These are phyloP conservation scores for Botryobasidium botryosum DNA, from an alignment of 768 basidiomycete genomes.

Conservation along the genomic window DNA sequence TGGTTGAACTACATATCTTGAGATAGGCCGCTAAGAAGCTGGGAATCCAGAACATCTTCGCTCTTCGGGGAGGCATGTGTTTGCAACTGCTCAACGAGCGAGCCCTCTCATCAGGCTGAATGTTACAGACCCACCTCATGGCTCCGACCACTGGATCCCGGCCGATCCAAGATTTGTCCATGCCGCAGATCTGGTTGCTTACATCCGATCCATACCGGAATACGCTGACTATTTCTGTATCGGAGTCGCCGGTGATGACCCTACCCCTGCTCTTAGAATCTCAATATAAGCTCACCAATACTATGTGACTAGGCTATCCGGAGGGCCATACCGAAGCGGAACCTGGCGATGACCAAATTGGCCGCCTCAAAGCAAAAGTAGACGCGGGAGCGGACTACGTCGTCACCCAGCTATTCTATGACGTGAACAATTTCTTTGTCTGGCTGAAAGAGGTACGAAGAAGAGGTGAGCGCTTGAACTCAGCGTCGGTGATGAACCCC, in stretches of 20 bases:
- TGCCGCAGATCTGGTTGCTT: conserved; percentile 78
- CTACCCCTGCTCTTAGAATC: neutral
- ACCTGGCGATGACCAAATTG: conserved; percentile 40
- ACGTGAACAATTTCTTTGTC: conserved; percentile 64
- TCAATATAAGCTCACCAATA: neutral
- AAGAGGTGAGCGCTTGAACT: conserved; percentile 34
- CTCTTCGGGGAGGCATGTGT: conserved; percentile 72
- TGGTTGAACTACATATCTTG: conserved; percentile 5
- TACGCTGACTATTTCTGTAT: conserved; percentile 79
- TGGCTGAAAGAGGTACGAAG: conserved; percentile 63
- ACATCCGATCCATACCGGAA: conserved; percentile 63
- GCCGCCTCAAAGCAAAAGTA: conserved; percentile 67
- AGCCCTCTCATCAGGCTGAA: neutral
- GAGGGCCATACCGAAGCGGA: conserved; percentile 63
- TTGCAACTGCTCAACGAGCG: neutral
- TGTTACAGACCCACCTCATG: conserved; percentile 68
- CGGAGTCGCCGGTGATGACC: conserved; percentile 67
- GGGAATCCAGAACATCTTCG: conserved; percentile 80
- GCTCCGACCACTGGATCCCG: conserved; percentile 85
- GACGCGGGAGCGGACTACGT: conserved; percentile 94
- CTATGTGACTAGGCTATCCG: conserved; percentile 50
- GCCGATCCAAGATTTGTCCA: conserved; percentile 69
- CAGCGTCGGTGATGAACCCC: conserved; percentile 3
- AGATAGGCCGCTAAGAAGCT: conserved; percentile 56
- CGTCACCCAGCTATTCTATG: conserved; percentile 93